Conservation (phyloP, 805 yeast species). For the Ogataea pignaliae region DNA sequence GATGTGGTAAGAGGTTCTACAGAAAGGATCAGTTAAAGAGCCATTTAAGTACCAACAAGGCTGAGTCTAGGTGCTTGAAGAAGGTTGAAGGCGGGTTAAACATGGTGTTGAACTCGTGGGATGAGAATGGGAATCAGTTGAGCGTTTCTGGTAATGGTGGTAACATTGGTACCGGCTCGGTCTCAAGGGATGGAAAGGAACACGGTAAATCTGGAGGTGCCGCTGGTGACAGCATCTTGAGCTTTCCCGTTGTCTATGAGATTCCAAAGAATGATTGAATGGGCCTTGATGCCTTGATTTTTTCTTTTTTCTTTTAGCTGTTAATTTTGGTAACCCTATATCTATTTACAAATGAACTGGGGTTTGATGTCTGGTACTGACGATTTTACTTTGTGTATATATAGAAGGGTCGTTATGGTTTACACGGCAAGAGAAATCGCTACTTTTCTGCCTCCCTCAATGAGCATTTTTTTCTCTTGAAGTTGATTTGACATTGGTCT, state of each 20-base stretch:
- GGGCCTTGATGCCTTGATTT: neutral
- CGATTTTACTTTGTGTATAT: too few species aligned
- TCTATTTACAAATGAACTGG: too few species aligned
- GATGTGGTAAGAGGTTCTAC: constrained; percentile 22
- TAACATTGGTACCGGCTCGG: neutral
- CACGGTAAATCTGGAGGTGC: neutral
- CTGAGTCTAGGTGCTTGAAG: constrained; percentile 15
- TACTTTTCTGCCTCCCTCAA: neutral
- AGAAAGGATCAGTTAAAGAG: constrained; percentile 23
- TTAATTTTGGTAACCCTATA: too few species aligned
- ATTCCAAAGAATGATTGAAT: constrained; percentile 3
- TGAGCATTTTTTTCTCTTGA: neutral
- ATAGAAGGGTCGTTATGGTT: too few species aligned
- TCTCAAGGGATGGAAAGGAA: neutral
- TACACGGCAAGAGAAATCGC: too few species aligned
- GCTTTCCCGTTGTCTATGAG: constrained; percentile 12
- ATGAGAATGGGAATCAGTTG: neutral
- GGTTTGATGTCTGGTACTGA: too few species aligned
- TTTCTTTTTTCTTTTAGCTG: too few species aligned
- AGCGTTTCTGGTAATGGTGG: neutral
- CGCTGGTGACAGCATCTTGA: neutral
- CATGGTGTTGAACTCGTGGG: neutral
- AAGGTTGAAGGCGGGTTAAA: constrained; percentile 1
- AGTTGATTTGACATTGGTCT: neutral
- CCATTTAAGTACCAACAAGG: constrained; percentile 21